A percentile compares a stretch with the other conserved stretches of the same genome.
phyloP scores from a whole-genome alignment of 225 moss, liverwort and hornwort species.

The Marchantia polymorpha region DNA sequence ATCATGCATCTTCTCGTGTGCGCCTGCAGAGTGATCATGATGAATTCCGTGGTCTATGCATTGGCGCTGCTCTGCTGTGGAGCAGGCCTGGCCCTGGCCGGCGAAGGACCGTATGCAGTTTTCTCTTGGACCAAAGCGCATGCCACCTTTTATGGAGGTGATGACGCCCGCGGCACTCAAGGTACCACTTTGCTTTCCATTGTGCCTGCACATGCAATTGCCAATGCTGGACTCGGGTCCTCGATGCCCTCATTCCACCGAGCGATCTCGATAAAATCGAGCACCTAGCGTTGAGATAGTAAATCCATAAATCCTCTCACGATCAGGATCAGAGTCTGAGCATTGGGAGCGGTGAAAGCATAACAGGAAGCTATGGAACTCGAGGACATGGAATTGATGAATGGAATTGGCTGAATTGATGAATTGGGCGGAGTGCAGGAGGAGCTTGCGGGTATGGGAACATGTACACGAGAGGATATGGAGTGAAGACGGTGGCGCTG shows the following conservation, averaged over 20 bases:
- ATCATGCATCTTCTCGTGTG: not conserved
- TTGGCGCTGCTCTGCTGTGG: conserved; percentile 2
- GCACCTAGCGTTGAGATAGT: no score
- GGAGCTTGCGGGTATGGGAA: conserved; percentile 31
- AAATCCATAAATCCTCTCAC: no score
- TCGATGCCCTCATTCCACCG: no score
- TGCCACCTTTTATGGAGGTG: conserved; percentile 27
- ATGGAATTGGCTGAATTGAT: no score
- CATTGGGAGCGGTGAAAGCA: no score
- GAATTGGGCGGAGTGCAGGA: conserved; percentile 4
- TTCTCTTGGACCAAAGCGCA: conserved; percentile 15
- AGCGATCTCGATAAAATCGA: no score
- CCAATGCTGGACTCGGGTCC: not conserved
- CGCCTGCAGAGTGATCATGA: conserved; percentile 5
- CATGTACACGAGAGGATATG: conserved; percentile 14
- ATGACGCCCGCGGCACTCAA: conserved; percentile 14
- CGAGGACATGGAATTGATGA: no score
- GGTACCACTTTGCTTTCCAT: conserved; percentile 18
- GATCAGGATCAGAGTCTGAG: no score
- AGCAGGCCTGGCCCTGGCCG: conserved; percentile 6
- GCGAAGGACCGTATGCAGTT: conserved; percentile 21
- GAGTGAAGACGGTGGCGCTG: conserved; percentile 20
- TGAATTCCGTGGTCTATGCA: not conserved
- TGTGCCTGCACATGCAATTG: no score
- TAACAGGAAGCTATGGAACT: no score